Evolutionary conservation across 768 basidiomycete species (phyloP).

Genomic region (Gymnopilus dilepis): DNA sequence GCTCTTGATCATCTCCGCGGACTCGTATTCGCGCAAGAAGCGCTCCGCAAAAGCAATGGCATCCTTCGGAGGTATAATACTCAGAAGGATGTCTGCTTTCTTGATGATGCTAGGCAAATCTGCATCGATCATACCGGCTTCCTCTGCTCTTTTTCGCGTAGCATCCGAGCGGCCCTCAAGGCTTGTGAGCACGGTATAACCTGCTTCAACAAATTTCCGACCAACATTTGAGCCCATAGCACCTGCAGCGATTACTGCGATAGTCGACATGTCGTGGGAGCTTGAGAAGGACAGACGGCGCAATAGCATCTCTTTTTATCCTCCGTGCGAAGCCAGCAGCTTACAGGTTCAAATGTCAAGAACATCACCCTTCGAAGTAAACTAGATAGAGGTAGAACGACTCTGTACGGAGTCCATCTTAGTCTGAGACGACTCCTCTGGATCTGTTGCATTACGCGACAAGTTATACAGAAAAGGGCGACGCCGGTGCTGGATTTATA

Average conservation of each 20-base stretch:
- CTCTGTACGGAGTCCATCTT: too few species aligned
- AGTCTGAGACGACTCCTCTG: too few species aligned
- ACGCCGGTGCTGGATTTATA: too few species aligned
- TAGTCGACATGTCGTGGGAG: conserved; percentile 33
- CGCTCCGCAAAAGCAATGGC: conserved; percentile 50
- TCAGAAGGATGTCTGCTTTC: conserved; percentile 53
- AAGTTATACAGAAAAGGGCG: too few species aligned
- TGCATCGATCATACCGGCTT: conserved; percentile 52
- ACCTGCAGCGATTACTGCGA: conserved; percentile 60
- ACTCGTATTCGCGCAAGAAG: conserved; percentile 36
- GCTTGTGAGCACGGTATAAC: conserved; percentile 59
- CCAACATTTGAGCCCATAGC: conserved; percentile 67
- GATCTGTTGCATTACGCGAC: too few species aligned
- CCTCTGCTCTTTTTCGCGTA: conserved; percentile 52
- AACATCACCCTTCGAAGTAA: too few species aligned
- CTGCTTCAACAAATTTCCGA: conserved; percentile 47
- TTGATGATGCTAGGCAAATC: conserved; percentile 34
- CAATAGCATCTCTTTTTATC: too few species aligned
- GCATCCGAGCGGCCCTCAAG: conserved; percentile 57
- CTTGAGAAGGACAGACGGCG: too few species aligned
- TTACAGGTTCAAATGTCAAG: too few species aligned
- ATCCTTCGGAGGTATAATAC: conserved; percentile 64
- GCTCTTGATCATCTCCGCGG: conserved; percentile 18
- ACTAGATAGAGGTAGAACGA: too few species aligned
- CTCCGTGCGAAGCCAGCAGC: conserved; percentile 22